phyloP scores from a whole-genome alignment of 805 yeast genomes.

The Starmerella cellae region DNA sequence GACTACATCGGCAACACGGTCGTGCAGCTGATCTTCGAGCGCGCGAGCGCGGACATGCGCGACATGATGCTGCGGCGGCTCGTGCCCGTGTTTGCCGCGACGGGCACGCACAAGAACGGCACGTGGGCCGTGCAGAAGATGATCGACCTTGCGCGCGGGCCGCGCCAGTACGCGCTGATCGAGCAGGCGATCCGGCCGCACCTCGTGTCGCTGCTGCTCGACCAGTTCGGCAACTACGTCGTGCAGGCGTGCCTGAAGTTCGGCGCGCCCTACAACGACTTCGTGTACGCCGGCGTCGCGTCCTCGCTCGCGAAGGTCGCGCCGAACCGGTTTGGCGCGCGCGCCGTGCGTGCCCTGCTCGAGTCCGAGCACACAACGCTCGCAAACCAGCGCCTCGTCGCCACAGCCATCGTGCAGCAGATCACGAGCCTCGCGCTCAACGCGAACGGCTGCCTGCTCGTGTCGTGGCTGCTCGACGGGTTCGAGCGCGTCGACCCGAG shows the following conservation, averaged over 20 bases:
- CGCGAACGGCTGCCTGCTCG: slow-evolving; percentile 73
- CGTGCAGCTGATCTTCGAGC: slow-evolving; percentile 77
- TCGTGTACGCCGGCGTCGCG: slow-evolving; percentile 71
- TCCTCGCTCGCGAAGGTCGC: slow-evolving; percentile 69
- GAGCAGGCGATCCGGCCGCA: slow-evolving; percentile 63
- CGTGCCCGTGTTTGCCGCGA: slow-evolving; percentile 69
- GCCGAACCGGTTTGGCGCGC: slow-evolving; percentile 83
- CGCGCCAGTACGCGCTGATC: slow-evolving; percentile 50
- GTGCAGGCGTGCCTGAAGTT: slow-evolving; percentile 87
- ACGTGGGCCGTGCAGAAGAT: slow-evolving; percentile 99
- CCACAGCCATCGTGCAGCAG: slow-evolving; percentile 64
- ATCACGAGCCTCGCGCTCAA: slow-evolving; percentile 69
- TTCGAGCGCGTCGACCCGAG: slow-evolving; percentile 33
- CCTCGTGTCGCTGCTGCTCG: slow-evolving; percentile 74
- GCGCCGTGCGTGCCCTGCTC: slow-evolving; percentile 85
- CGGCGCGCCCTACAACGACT: slow-evolving; percentile 78
- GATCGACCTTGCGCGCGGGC: slow-evolving; percentile 57
- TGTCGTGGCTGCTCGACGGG: slow-evolving; percentile 92
- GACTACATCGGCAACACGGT: slow-evolving; percentile 94
- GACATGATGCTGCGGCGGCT: slow-evolving; percentile 69
- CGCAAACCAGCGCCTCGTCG: slow-evolving; percentile 58
- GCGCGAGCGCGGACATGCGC: slow-evolving; percentile 55
- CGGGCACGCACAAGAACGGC: slow-evolving; percentile 94
- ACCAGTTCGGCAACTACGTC: slow-evolving; percentile 94
- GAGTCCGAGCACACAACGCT: slow-evolving; percentile 59